phyloP scores from a whole-genome alignment of 2,329 filamentous ascomycete species.

The Fusarium cyanostomum region DNA sequence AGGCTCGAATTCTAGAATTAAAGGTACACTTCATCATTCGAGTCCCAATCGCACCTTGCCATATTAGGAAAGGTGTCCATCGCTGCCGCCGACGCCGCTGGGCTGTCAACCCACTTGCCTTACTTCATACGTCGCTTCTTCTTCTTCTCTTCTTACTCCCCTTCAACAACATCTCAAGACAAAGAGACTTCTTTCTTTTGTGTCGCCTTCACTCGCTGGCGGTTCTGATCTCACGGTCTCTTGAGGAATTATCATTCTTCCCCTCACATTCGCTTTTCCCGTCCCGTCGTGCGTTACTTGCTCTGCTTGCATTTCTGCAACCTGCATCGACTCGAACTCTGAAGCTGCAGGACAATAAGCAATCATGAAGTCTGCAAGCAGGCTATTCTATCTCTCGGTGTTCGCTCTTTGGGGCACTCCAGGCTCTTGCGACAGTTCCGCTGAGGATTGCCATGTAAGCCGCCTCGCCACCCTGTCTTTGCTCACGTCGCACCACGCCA shows the following conservation, averaged over 20 bases:
- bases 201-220: slow-evolving; percentile 30
- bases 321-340: background rate
- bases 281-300: slow-evolving; percentile 4
- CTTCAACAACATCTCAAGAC: slow-evolving; percentile 8
- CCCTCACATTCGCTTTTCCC: background rate
- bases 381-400: slow-evolving; percentile 64
- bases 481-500: background rate
- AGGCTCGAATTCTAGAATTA: slow-evolving; percentile 8
- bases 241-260: background rate
- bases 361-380: slow-evolving; percentile 62
- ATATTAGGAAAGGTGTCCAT: slow-evolving; percentile 19
- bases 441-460: slow-evolving; percentile 66
- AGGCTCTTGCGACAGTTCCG: slow-evolving; percentile 55
- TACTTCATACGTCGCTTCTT: slow-evolving; percentile 39
- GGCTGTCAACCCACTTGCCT: slow-evolving; percentile 34
- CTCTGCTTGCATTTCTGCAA: background rate
- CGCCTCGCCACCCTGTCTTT: slow-evolving; percentile 9
- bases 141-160: slow-evolving; percentile 8
- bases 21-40: slow-evolving; percentile 27
- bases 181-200: background rate
- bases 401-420: slow-evolving; percentile 64
- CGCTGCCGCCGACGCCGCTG: slow-evolving; percentile 31
- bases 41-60: slow-evolving; percentile 16
- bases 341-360: slow-evolving; percentile 19
- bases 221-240: background rate